Evolutionary conservation across 2,329 filamentous ascomycete species (phyloP), one percentile per base, ranked within the genome.

Genomic region (Sclerotinia minor): DNA sequence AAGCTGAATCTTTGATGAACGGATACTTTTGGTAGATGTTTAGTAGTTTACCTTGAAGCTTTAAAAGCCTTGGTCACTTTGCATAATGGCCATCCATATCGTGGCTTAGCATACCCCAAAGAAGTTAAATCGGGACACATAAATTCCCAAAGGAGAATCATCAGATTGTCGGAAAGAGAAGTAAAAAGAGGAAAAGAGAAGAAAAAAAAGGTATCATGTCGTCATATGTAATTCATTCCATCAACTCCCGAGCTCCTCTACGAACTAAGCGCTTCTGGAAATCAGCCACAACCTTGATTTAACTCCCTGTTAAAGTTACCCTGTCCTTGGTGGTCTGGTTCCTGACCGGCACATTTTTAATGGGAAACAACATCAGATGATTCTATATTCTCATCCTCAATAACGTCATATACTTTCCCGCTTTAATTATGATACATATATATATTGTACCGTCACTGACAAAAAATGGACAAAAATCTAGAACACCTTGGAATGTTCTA

Each of bases 211-310:
- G 17, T n/a, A 47, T n/a, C 45, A 21, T 47, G n/a, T 57, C 54
- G 54, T 57, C 54, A 57, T 57, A n/a, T n/a, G n/a, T n/a, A 24
- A 32, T 15, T n/a, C 21, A 32, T 15, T n/a, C 21, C 32, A 38
- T 44, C 19, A 3, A n/a, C 38, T 13, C 38, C 32, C 8, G 29
- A n/a, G 29, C 17, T 2, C 5, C 5, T 11, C 19, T 13, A 19
- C 24, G 32, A 45, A 35, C 59, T 50, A 61, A 38, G 3, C 58
- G 29, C 1, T 26, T 50, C 19, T 11, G 1, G 58, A n/a, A 24
- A 21, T 50, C 29, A 35, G 58, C 45, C 58, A 50, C 44, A 50
- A 61, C 58, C 58, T 61, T 61, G 58, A 50, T 61, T 61, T 58
- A 9, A 47, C n/a, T 15, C 21, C 57, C 44, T 47, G 2, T n/a